Evolutionary conservation across 108 stramenopile species (phyloP).

Genomic region (Skeletonema grethae): DNA sequence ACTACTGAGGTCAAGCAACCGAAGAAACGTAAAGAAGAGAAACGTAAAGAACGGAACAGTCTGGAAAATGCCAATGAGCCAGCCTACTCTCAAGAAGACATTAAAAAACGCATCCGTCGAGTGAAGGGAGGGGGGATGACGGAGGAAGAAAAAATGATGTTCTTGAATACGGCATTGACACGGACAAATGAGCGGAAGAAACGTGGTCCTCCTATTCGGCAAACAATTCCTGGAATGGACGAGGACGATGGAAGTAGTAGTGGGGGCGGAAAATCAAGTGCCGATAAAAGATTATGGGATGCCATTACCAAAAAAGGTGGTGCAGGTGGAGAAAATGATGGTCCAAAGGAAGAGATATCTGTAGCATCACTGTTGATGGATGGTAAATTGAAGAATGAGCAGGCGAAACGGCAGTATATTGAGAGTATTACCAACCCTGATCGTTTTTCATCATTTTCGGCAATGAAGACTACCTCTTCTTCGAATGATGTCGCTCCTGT

Average conservation of each 20-base stretch:
- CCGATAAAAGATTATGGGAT: constrained; percentile 42
- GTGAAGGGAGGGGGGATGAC: constrained; percentile 63
- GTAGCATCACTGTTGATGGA: constrained; percentile 35
- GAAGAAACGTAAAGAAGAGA: not conserved
- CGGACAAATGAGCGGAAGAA: constrained; percentile 31
- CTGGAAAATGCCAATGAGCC: not conserved
- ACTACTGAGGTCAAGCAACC: constrained; percentile 6
- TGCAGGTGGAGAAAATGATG: not conserved
- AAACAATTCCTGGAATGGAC: constrained; percentile 34
- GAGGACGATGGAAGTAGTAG: constrained; percentile 14
- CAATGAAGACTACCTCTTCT: constrained; percentile 14
- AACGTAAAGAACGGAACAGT: not conserved
- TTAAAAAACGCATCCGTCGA: constrained; percentile 54
- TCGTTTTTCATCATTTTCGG: constrained; percentile 54
- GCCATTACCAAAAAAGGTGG: constrained; percentile 31
- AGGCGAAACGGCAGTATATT: constrained; percentile 56
- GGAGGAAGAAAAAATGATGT: constrained; percentile 58
- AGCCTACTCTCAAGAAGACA: constrained; percentile 23
- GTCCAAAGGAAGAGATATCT: constrained; percentile 6
- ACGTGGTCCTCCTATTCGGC: constrained; percentile 44
- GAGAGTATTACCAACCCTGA: constrained; percentile 60
- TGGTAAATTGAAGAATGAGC: constrained; percentile 42
- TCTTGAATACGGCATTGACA: constrained; percentile 51
- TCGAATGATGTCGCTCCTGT: not conserved
- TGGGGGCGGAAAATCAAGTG: not conserved